Percentiles rank a stretch among this genome's conserved stretches.
phyloP scores from a whole-genome alignment of 1,139 yeast species.

The Hemisphaericaspora xylanilytica region DNA sequence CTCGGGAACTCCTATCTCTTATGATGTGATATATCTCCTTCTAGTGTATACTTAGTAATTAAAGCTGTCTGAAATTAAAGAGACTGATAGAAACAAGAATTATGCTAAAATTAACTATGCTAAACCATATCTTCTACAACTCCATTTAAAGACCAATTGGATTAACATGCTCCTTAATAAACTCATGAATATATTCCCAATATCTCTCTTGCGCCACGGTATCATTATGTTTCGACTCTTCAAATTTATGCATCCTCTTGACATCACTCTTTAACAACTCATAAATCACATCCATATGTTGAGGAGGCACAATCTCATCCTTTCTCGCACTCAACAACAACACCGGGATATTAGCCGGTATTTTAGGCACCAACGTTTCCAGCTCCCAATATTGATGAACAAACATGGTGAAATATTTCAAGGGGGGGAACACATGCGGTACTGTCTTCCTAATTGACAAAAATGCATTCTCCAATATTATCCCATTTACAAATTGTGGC shows the following conservation, averaged over 20 bases:
- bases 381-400: conserved; percentile 87
- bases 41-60: conserved; percentile 20
- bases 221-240: conserved; percentile 72
- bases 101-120: background rate
- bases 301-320: conserved; percentile 92
- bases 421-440: conserved; percentile 75
- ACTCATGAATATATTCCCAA: conserved; percentile 66
- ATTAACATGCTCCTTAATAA: conserved; percentile 44
- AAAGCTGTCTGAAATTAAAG: conserved; percentile 12
- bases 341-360: conserved; percentile 59
- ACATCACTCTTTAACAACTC: conserved; percentile 44
- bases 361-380: conserved; percentile 53
- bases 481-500: conserved; percentile 51
- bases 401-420: conserved; percentile 54
- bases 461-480: conserved; percentile 85
- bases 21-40: conserved; percentile 9
- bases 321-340: conserved; percentile 69
- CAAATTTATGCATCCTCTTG: conserved; percentile 53
- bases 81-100: conserved; percentile 8
- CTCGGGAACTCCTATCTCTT: too few species aligned
- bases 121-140: too few species aligned
- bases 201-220: conserved; percentile 71
- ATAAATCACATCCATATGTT: conserved; percentile 67
- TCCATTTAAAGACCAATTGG: conserved; percentile 41
- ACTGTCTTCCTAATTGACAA: conserved; percentile 74